Percentiles rank a stretch among this genome's conserved stretches.
Evolutionary conservation across 176 grass and related monocot genomes (phyloP).

Genomic region (Triticum monococcum): DNA sequence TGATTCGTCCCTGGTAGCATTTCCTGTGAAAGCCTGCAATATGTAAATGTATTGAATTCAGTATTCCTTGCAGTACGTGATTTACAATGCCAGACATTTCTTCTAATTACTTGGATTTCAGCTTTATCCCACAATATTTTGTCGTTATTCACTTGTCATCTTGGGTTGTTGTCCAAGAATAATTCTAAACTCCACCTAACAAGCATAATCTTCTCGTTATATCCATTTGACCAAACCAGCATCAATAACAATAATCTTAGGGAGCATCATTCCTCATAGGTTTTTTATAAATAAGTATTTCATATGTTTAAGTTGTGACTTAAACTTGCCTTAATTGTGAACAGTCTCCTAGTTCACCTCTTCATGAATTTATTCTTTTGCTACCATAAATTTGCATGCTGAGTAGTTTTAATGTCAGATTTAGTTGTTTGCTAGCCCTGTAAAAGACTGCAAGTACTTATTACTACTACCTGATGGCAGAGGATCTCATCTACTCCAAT

Average conservation of each 20-base stretch:
- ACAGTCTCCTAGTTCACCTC: background rate
- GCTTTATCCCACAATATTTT: background rate
- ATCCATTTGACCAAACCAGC: background rate
- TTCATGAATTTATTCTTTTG: background rate
- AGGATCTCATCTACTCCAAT: background rate
- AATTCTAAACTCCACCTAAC: background rate
- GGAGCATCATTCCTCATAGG: background rate
- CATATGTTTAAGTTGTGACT: background rate
- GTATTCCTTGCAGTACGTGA: background rate
- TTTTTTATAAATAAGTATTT: background rate
- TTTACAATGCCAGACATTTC: background rate
- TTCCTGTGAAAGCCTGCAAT: background rate
- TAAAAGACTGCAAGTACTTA: background rate
- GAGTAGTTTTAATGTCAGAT: background rate
- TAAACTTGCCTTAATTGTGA: slow-evolving; percentile 11
- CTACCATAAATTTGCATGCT: background rate
- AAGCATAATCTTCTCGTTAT: background rate
- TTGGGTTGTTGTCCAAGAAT: background rate
- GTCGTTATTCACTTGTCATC: background rate
- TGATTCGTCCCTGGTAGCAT: background rate
- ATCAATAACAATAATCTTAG: background rate
- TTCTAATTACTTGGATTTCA: slow-evolving; percentile 10
- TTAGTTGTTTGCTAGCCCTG: background rate
- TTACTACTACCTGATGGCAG: background rate
- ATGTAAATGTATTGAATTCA: background rate